phyloP scores from a whole-genome alignment of 495 filamentous ascomycete species.

The Hypoxylon fragiforme region DNA sequence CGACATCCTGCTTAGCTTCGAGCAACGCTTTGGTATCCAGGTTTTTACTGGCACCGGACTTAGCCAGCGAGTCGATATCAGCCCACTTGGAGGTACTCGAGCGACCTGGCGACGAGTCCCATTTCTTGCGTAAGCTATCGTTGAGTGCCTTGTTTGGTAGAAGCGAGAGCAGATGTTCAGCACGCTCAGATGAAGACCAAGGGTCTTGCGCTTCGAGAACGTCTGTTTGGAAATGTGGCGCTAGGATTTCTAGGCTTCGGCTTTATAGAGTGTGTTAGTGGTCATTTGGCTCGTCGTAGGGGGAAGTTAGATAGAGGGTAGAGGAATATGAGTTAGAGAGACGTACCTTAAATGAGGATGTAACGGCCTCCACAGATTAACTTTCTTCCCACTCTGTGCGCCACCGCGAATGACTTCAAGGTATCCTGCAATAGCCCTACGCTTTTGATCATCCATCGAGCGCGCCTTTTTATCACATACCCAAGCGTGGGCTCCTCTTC shows the following conservation, averaged over 20 bases:
- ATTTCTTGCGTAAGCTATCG: slow-evolving; percentile 81
- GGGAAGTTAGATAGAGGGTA: no score
- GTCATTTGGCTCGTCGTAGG: background rate
- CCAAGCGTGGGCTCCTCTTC: slow-evolving; percentile 96
- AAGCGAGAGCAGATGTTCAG: slow-evolving; percentile 73
- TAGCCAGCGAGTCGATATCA: slow-evolving; percentile 85
- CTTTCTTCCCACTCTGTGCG: slow-evolving; percentile 80
- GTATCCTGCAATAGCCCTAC: slow-evolving; percentile 82
- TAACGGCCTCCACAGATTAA: slow-evolving; percentile 80
- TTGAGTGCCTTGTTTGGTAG: slow-evolving; percentile 77
- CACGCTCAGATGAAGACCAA: slow-evolving; percentile 66
- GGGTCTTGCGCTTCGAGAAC: slow-evolving; percentile 86
- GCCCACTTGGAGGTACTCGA: slow-evolving; percentile 81
- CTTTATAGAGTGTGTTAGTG: slow-evolving; percentile 40
- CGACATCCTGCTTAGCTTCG: slow-evolving; percentile 92
- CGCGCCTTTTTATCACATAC: slow-evolving; percentile 91
- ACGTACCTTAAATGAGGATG: slow-evolving; percentile 82
- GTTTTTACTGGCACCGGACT: slow-evolving; percentile 66
- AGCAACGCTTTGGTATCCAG: slow-evolving; percentile 67
- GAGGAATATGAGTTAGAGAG: background rate
- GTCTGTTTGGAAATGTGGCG: slow-evolving; percentile 71
- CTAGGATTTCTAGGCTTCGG: slow-evolving; percentile 76
- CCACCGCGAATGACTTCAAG: slow-evolving; percentile 85
- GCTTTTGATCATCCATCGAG: slow-evolving; percentile 77
- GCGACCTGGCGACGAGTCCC: slow-evolving; percentile 79